These are phyloP conservation scores for Margaritispora aquatica DNA, from an alignment of 495 filamentous ascomycete genomes.

Conservation along the genomic window DNA sequence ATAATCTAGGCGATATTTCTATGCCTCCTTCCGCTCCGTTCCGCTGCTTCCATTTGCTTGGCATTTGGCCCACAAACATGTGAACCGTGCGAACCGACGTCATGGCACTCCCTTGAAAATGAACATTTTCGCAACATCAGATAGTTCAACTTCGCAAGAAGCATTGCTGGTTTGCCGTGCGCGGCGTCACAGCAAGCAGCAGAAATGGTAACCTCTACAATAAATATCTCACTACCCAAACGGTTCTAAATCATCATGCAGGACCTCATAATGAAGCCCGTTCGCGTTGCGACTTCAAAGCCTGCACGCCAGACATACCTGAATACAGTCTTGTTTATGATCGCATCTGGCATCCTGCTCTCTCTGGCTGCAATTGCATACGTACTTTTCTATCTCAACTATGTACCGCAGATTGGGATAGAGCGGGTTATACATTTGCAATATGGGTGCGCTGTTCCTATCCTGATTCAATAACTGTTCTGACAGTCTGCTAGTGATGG, in stretches of 20 bases:
- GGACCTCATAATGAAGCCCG: constrained; percentile 33
- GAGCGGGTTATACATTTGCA: constrained; percentile 70
- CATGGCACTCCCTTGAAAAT: no score
- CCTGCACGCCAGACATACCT: constrained; percentile 66
- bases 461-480: background rate
- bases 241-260: constrained; percentile 7
- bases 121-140: no score
- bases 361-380: constrained; percentile 62
- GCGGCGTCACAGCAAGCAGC: background rate
- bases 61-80: background rate
- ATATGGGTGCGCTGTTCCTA: constrained; percentile 58
- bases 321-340: constrained; percentile 56
- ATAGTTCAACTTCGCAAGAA: no score
- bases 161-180: background rate
- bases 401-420: constrained; percentile 65
- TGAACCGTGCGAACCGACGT: background rate
- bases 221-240: background rate
- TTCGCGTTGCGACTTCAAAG: constrained; percentile 54
- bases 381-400: constrained; percentile 70
- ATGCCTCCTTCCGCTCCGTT: background rate
- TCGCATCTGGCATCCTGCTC: constrained; percentile 51
- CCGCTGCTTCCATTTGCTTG: background rate
- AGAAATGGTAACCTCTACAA: constrained; percentile 2
- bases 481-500: constrained; percentile 28
- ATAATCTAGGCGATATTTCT: no score